phyloP scores from a whole-genome alignment of 371 early-diverging fungal species.

The Gilbertella persicaria region DNA sequence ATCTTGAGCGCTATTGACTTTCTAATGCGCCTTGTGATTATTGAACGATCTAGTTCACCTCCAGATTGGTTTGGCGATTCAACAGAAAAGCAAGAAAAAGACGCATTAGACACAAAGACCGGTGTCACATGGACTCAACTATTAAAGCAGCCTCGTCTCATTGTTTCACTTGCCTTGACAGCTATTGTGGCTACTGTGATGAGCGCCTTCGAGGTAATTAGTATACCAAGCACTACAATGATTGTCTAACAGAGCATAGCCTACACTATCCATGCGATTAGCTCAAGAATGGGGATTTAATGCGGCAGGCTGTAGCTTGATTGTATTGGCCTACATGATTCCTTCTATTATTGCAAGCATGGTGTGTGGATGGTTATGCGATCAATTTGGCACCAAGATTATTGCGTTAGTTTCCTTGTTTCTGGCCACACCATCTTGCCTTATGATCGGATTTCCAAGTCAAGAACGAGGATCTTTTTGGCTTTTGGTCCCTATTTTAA shows the following conservation, averaged over 20 bases:
- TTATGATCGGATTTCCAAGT: conserved; percentile 38
- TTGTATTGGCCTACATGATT: conserved; percentile 58
- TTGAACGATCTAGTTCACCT: conserved; percentile 51
- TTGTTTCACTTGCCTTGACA: conserved; percentile 34
- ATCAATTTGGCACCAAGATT: conserved; percentile 41
- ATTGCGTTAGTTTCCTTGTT: conserved; percentile 35
- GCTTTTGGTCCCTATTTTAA: conserved; percentile 31
- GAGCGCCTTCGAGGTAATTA: conserved; percentile 46
- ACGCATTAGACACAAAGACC: conserved; percentile 9
- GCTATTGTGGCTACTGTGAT: conserved; percentile 38
- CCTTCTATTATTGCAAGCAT: conserved; percentile 48
- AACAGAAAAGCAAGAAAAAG: conserved; percentile 4
- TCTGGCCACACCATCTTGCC: conserved; percentile 29
- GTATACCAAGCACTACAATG: background rate
- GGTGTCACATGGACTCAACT: conserved; percentile 22
- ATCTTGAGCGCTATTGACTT: conserved; percentile 62
- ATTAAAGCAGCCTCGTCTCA: conserved; percentile 30
- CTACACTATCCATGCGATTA: conserved; percentile 58
- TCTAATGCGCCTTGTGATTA: conserved; percentile 51
- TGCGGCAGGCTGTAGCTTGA: conserved; percentile 57
- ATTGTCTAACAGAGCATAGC: conserved; percentile 29
- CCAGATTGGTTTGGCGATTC: conserved; percentile 38
- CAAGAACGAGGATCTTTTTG: conserved; percentile 32
- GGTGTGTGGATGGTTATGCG: conserved; percentile 48
- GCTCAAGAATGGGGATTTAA: conserved; percentile 56